Evolutionary conservation across 176 grass and related monocot genomes (phyloP).

Genomic region (Bolboschoenus planiculmis): DNA sequence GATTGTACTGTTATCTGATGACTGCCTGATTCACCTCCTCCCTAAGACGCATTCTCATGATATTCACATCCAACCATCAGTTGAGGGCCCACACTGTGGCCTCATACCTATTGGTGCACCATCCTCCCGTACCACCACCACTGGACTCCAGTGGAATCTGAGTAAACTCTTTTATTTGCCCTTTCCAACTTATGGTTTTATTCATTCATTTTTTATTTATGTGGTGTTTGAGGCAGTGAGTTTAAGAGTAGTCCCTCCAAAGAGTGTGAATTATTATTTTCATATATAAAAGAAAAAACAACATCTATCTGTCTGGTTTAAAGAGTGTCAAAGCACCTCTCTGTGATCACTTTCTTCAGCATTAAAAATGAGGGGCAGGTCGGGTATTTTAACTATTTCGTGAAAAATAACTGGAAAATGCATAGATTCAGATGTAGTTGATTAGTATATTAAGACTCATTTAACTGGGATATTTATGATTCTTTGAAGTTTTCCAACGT

Average conservation of each 20-base stretch:
- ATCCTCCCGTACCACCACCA: conserved; percentile 49
- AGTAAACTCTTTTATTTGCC: conserved; percentile 29
- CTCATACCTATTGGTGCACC: conserved; percentile 69
- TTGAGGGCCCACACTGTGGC: conserved; percentile 78
- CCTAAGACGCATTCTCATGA: conserved; percentile 58
- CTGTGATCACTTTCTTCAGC: not conserved
- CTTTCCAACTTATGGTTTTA: not conserved
- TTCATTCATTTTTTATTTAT: not conserved
- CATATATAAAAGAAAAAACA: not conserved
- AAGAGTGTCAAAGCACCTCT: not conserved
- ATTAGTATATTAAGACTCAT: not conserved
- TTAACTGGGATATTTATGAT: not conserved
- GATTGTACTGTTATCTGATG: conserved; percentile 72
- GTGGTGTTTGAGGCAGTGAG: not conserved
- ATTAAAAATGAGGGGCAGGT: not conserved
- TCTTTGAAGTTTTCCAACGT: not conserved
- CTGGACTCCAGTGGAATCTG: conserved; percentile 82
- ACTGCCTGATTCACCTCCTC: conserved; percentile 69
- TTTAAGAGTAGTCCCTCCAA: not conserved
- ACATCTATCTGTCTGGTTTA: not conserved
- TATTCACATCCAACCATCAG: conserved; percentile 41
- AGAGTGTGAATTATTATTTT: not conserved
- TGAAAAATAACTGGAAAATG: not conserved
- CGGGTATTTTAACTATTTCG: not conserved
- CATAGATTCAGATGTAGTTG: not conserved